These are phyloP conservation scores for Saksenaea oblongispora DNA, from an alignment of 371 early-diverging fungal genomes.

Conservation along the genomic window DNA sequence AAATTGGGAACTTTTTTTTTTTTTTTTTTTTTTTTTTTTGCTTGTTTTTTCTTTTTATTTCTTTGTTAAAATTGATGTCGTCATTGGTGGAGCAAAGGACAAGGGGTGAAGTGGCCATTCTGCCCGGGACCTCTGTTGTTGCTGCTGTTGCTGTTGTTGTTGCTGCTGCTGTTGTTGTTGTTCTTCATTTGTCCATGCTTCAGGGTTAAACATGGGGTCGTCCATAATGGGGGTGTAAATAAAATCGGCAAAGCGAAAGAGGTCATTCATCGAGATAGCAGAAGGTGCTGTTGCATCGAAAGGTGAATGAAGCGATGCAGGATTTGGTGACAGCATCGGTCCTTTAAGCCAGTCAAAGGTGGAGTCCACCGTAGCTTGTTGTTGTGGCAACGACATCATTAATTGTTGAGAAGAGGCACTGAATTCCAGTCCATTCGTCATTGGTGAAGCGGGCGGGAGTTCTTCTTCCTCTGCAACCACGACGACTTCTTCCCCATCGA, in stretches of 20 bases:
- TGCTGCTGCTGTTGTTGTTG: slow-evolving; percentile 7
- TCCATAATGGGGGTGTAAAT: slow-evolving; percentile 12
- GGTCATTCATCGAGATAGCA: neutral
- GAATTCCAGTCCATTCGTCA: neutral
- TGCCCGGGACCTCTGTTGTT: slow-evolving; percentile 4
- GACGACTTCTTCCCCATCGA: neutral
- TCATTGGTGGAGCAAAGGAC: neutral
- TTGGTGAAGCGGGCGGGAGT: neutral
- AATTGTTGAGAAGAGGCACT: neutral
- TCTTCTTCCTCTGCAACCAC: slow-evolving; percentile 1
- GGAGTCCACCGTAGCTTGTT: neutral
- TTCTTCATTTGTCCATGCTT: too few species aligned
- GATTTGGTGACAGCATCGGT: too few species aligned
- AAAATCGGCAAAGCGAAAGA: slow-evolving; percentile 10
- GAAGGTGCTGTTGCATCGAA: neutral
- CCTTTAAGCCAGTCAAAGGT: too few species aligned
- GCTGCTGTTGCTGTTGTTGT: slow-evolving; percentile 6
- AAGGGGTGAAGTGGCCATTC: neutral
- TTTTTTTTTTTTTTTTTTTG: neutral
- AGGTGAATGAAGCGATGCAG: too few species aligned
- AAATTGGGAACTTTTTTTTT: too few species aligned
- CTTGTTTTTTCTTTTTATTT: neutral
- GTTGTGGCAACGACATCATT: neutral
- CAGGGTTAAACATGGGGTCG: neutral
- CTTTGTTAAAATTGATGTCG: neutral